phyloP scores from a whole-genome alignment of 2,329 filamentous ascomycete species.

The Exophiala spinifera region DNA sequence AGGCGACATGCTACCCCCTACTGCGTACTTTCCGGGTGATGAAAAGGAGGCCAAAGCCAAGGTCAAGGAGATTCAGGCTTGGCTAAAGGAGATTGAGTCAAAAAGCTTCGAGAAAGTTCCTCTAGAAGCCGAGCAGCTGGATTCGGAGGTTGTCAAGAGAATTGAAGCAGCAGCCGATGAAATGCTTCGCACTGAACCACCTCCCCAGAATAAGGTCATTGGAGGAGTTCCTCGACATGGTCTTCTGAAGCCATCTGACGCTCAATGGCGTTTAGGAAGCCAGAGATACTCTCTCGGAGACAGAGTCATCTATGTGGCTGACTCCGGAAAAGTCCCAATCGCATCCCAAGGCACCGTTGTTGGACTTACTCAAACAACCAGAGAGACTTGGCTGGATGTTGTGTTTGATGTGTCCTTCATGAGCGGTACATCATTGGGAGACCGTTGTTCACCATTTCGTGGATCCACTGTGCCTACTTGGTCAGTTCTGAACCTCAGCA shows the following conservation, averaged over 20 bases:
- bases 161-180: constrained; percentile 75
- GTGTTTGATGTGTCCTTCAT: constrained; percentile 95
- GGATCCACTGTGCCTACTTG: constrained; percentile 86
- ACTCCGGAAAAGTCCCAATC: constrained; percentile 92
- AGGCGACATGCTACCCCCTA: constrained; percentile 77
- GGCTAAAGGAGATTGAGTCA: constrained; percentile 87
- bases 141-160: constrained; percentile 79
- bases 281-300: constrained; percentile 84
- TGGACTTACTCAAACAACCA: constrained; percentile 83
- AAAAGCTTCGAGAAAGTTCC: constrained; percentile 95
- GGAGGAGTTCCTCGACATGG: constrained; percentile 80
- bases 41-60: constrained; percentile 62
- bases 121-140: constrained; percentile 91
- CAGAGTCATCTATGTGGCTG: constrained; percentile 86
- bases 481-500: constrained; percentile 82
- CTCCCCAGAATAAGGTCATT: constrained; percentile 64
- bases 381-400: constrained; percentile 78
- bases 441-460: constrained; percentile 87
- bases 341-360: constrained; percentile 90
- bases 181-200: constrained; percentile 51
- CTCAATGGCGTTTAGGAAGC: constrained; percentile 84
- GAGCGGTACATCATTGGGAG: constrained; percentile 89
- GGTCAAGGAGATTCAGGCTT: constrained; percentile 89
- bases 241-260: constrained; percentile 87
- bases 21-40: constrained; percentile 76